phyloP scores from a whole-genome alignment of 2,329 filamentous ascomycete species.

The Pestalotiopsis sp. region DNA sequence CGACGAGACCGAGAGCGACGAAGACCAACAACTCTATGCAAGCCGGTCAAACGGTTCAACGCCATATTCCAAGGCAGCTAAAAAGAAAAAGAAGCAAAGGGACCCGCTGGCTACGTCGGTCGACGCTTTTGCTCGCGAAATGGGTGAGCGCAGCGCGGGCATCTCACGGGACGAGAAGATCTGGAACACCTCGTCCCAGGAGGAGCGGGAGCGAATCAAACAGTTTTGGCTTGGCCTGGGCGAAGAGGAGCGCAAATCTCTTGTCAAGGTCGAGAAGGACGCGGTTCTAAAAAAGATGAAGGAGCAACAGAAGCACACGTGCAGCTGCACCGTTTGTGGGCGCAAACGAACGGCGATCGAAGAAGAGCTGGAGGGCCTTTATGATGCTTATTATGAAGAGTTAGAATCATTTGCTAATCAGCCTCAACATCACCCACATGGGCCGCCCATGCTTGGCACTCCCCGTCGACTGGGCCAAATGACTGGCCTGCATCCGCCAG shows the following conservation, averaged over 20 bases:
- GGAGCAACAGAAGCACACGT: slow-evolving; percentile 98
- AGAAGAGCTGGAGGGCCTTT: slow-evolving; percentile 94
- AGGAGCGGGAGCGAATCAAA: slow-evolving; percentile 96
- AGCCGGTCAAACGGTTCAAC: slow-evolving; percentile 36
- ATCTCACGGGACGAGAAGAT: slow-evolving; percentile 76
- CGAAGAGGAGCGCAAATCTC: slow-evolving; percentile 89
- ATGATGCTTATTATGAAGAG: slow-evolving; percentile 98
- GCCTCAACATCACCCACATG: slow-evolving; percentile 64
- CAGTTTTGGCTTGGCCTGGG: slow-evolving; percentile 95
- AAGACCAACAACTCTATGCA: slow-evolving; percentile 43
- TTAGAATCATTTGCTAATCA: slow-evolving; percentile 95
- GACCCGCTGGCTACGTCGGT: slow-evolving; percentile 22
- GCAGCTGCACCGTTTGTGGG: slow-evolving; percentile 95
- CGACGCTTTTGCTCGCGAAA: slow-evolving; percentile 18
- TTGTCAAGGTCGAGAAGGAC: slow-evolving; percentile 98
- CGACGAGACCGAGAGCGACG: slow-evolving; percentile 56
- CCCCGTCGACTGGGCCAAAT: slow-evolving; percentile 63
- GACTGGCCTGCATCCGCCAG: slow-evolving; percentile 55
- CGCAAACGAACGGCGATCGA: slow-evolving; percentile 96
- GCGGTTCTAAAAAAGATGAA: slow-evolving; percentile 99
- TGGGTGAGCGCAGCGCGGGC: slow-evolving; percentile 31
- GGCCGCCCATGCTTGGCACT: slow-evolving; percentile 67
- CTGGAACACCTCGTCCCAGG: slow-evolving; percentile 93
- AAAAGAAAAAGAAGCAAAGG: slow-evolving; percentile 69
- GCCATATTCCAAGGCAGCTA: slow-evolving; percentile 51